Evolutionary conservation across 139 green algal species (phyloP).

Genomic region (Picochlorum sp.): DNA sequence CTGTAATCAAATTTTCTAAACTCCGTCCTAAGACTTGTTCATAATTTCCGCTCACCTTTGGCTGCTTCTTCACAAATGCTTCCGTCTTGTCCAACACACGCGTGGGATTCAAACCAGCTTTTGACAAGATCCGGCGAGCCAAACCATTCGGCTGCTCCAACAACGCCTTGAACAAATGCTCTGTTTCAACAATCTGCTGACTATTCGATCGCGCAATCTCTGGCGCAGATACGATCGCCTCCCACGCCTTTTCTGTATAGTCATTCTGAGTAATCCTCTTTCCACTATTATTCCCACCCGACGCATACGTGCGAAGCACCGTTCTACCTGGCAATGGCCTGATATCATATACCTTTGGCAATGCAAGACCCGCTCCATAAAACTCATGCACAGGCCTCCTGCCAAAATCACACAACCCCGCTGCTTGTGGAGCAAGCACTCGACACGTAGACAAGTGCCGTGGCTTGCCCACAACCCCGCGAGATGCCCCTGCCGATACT

Average conservation of each 20-base stretch:
- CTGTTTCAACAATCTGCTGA: slow-evolving; percentile 95
- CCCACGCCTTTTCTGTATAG: slow-evolving; percentile 80
- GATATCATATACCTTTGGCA: no score
- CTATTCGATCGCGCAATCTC: slow-evolving; percentile 66
- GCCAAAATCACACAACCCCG: no score
- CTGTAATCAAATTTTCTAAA: slow-evolving; percentile 79
- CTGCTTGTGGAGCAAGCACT: no score
- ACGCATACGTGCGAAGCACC: not conserved
- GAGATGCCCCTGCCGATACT: slow-evolving; percentile 29
- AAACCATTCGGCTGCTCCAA: slow-evolving; percentile 94
- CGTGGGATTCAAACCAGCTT: slow-evolving; percentile 73
- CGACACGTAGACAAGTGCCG: no score
- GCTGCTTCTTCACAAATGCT: slow-evolving; percentile 66
- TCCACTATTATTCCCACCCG: slow-evolving; percentile 20
- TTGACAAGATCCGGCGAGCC: slow-evolving; percentile 69
- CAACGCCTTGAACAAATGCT: slow-evolving; percentile 94
- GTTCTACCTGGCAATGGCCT: not conserved
- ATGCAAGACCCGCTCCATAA: no score
- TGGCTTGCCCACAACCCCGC: no score
- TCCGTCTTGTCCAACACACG: slow-evolving; percentile 72
- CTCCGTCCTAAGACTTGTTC: slow-evolving; percentile 84
- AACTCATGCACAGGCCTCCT: no score
- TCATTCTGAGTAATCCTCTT: slow-evolving; percentile 81
- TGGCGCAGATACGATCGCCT: slow-evolving; percentile 78
- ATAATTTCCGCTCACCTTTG: slow-evolving; percentile 59